Percentiles rank a stretch among this genome's conserved stretches.
These are phyloP conservation scores for Aphanocladium album DNA, from an alignment of 2,329 filamentous ascomycete species.

Conservation along the genomic window DNA sequence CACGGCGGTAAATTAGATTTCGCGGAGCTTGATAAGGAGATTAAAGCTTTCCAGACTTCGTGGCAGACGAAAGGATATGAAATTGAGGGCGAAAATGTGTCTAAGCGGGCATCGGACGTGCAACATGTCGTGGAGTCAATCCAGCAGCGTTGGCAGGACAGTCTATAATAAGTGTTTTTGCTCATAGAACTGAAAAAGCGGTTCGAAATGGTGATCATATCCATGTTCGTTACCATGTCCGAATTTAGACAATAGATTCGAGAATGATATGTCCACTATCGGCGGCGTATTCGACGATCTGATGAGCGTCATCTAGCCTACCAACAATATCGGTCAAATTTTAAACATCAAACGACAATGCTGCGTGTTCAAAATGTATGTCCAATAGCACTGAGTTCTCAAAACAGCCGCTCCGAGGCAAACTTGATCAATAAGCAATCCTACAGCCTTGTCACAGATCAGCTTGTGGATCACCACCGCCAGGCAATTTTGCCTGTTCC, in stretches of 20 bases:
- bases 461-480: neutral
- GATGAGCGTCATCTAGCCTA: too few relatives aligned
- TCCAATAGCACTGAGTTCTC: too few relatives aligned
- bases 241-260: too few relatives aligned
- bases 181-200: neutral
- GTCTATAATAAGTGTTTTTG: neutral
- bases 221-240: too few relatives aligned
- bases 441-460: neutral
- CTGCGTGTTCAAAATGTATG: too few relatives aligned
- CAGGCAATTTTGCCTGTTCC: neutral
- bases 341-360: too few relatives aligned
- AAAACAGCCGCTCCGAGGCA: neutral
- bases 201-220: too few relatives aligned
- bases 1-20: neutral
- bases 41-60: neutral
- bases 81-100: neutral
- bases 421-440: neutral
- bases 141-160: neutral
- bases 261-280: too few relatives aligned
- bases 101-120: neutral
- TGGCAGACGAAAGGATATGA: conserved; percentile 4
- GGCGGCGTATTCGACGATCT: too few relatives aligned
- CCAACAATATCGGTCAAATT: too few relatives aligned
- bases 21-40: neutral
- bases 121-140: neutral